These are phyloP conservation scores for Echeveria elegans DNA, from an alignment of 164 flowering plant genomes.

Conservation along the genomic window DNA sequence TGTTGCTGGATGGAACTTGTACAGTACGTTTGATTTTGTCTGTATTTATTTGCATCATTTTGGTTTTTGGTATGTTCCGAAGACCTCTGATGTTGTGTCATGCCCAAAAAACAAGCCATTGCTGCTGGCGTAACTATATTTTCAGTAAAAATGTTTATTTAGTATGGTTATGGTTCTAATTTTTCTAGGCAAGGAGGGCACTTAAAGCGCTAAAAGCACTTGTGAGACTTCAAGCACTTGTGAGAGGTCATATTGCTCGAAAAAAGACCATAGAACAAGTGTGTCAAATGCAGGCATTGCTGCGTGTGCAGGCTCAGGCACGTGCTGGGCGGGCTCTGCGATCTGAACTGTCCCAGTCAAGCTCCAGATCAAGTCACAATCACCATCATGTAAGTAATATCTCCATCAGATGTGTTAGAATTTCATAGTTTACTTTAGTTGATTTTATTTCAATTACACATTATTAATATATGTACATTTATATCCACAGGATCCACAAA, in stretches of 20 bases:
- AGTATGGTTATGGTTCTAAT: neutral
- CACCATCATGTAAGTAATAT: conserved; percentile 26
- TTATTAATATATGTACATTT: neutral
- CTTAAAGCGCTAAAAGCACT: conserved; percentile 71
- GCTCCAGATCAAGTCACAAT: conserved; percentile 19
- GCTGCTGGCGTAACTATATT: too few relatives aligned
- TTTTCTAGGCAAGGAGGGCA: neutral
- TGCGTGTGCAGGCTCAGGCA: conserved; percentile 66
- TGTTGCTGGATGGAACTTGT: neutral
- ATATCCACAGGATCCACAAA: conserved; percentile 40
- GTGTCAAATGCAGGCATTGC: conserved; percentile 74
- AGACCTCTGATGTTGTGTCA: too few relatives aligned
- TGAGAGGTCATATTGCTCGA: conserved; percentile 80
- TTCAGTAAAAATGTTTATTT: too few relatives aligned
- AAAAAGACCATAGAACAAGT: conserved; percentile 66
- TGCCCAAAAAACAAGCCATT: too few relatives aligned
- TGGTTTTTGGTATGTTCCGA: too few relatives aligned
- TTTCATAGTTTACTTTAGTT: neutral
- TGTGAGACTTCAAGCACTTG: conserved; percentile 88
- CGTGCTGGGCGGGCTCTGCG: conserved; percentile 38
- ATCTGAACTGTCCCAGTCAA: conserved; percentile 23
- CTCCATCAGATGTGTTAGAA: neutral
- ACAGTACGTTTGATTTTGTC: too few relatives aligned
- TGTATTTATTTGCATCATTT: neutral
- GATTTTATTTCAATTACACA: neutral